Conservation (phyloP, 139 green algal species). For the Raphidocelis subcapitata region DNA sequence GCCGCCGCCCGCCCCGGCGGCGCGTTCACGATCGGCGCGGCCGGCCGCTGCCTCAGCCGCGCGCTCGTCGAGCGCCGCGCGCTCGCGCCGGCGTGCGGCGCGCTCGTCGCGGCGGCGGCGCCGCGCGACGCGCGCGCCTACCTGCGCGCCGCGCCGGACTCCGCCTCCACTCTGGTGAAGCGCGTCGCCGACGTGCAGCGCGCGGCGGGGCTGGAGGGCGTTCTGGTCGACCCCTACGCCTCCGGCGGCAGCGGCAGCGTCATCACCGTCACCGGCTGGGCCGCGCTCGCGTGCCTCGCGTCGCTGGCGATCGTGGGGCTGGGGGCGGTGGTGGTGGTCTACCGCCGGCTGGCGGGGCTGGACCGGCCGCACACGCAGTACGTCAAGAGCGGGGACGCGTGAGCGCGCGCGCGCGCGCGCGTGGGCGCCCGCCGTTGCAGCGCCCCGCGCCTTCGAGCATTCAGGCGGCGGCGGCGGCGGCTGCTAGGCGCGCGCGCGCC, state of each 20-base stretch:
- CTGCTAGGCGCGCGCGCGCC: too few relatives aligned
- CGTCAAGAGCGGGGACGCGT: constrained; percentile 60
- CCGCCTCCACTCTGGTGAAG: constrained; percentile 36
- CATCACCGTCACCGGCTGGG: constrained; percentile 77
- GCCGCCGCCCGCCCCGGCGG: constrained; percentile 35
- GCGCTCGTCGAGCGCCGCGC: constrained; percentile 49
- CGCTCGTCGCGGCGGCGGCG: constrained; percentile 70
- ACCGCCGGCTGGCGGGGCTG: constrained; percentile 33
- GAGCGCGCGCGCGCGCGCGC: not conserved
- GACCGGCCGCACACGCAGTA: constrained; percentile 60
- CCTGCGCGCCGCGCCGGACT: constrained; percentile 48
- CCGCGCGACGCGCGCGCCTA: constrained; percentile 59
- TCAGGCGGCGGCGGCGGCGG: too few relatives aligned
- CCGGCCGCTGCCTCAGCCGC: constrained; percentile 79
- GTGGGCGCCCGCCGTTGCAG: too few relatives aligned
- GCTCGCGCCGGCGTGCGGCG: constrained; percentile 41
- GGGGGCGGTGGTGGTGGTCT: constrained; percentile 43
- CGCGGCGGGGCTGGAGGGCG: constrained; percentile 34
- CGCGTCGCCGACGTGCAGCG: constrained; percentile 44
- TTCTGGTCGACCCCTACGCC: constrained; percentile 52
- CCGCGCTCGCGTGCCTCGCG: constrained; percentile 60
- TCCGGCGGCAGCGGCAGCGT: constrained; percentile 36
- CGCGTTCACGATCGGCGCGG: constrained; percentile 65
- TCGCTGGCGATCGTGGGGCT: constrained; percentile 54
- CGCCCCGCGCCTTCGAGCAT: too few relatives aligned